phyloP scores from a whole-genome alignment of 2,329 filamentous ascomycete species.

The Rasamsonia emersonii region DNA sequence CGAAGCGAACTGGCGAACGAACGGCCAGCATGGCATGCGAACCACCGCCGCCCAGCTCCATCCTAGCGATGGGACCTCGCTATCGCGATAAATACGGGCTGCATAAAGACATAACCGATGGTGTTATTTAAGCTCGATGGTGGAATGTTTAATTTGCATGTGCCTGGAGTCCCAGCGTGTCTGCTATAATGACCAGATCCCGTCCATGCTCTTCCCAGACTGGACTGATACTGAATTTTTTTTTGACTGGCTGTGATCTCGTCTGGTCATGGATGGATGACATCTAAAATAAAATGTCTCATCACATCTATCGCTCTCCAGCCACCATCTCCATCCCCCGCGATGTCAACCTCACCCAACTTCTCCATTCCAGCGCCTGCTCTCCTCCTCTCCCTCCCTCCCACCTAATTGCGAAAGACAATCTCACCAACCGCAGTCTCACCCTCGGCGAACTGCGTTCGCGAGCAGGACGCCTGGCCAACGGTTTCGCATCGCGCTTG shows the following conservation, averaged over 20 bases:
- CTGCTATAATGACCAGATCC: too few species aligned
- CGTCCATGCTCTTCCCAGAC: too few species aligned
- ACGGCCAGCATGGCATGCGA: too few species aligned
- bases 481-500: constrained; percentile 25
- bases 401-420: constrained; percentile 37
- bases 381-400: constrained; percentile 27
- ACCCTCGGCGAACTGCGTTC: constrained; percentile 37
- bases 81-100: too few species aligned
- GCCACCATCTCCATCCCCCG: constrained; percentile 21
- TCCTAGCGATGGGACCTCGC: too few species aligned
- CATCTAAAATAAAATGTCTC: neutral
- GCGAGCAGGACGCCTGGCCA: constrained; percentile 34
- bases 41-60: too few species aligned
- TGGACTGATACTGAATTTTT: too few species aligned
- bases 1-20: too few species aligned
- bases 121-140: too few species aligned
- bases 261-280: neutral
- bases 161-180: too few species aligned
- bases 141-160: too few species aligned
- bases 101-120: too few species aligned
- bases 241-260: neutral
- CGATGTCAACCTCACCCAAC: constrained; percentile 37
- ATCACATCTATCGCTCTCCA: constrained; percentile 1
- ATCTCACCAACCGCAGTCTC: constrained; percentile 38
- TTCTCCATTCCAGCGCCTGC: constrained; percentile 31